A percentile compares a stretch with the other conserved stretches of the same genome.
phyloP scores from a whole-genome alignment of 2,329 filamentous ascomycete species.

The Grosmannia huntii region DNA sequence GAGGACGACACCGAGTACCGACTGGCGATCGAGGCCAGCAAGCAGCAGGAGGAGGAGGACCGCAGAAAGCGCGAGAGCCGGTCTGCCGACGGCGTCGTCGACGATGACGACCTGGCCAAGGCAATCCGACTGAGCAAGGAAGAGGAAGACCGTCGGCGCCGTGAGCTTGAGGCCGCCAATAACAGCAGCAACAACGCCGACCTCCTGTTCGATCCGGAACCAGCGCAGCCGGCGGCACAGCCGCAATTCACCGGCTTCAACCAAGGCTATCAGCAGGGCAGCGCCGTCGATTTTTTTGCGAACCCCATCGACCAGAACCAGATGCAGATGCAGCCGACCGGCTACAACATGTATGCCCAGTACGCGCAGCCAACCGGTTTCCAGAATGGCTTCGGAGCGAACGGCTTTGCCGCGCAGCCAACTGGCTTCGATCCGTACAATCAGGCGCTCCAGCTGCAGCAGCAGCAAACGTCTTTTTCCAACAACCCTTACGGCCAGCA shows the following conservation, averaged over 20 bases:
- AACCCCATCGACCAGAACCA: constrained; percentile 77
- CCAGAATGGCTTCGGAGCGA: constrained; percentile 47
- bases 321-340: constrained; percentile 67
- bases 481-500: constrained; percentile 23
- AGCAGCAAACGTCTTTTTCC: constrained; percentile 20
- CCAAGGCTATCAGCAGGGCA: constrained; percentile 94
- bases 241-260: constrained; percentile 82
- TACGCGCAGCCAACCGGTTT: constrained; percentile 37
- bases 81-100: constrained; percentile 41
- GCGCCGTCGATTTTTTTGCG: constrained; percentile 91
- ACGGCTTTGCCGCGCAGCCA: constrained; percentile 56
- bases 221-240: constrained; percentile 39
- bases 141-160: constrained; percentile 80
- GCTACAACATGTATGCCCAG: constrained; percentile 47
- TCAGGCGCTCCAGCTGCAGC: constrained; percentile 30
- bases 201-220: constrained; percentile 75
- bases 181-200: constrained; percentile 45
- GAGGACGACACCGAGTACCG: constrained; percentile 87
- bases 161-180: constrained; percentile 53
- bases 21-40: constrained; percentile 88
- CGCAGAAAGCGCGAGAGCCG: constrained; percentile 56
- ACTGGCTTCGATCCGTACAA: constrained; percentile 57
- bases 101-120: constrained; percentile 85
- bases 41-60: constrained; percentile 88
- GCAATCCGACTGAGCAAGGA: constrained; percentile 90